Base-by-base conservation (phyloP, 176 grass and related monocot genomes). In the Bolboschoenus planiculmis region DNA sequence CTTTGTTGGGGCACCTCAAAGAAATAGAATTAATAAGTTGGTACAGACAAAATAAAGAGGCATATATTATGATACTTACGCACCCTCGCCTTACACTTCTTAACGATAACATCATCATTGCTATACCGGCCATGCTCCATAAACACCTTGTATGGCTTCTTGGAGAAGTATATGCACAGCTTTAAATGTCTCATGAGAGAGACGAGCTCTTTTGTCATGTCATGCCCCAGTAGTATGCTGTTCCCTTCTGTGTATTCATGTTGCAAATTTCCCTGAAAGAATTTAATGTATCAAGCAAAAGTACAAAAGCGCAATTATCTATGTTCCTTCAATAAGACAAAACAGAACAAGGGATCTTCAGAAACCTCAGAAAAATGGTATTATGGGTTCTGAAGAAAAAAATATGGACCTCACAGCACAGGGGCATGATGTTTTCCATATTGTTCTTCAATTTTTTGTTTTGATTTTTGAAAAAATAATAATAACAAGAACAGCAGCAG, bases 81-180 rank as follows among this genome's bases (percentile, higher is more conserved):
- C 96, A 99, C 97, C 93, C 86, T 95, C 88, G 89, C 93, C 88
- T 93, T 96, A 83, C 87, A 82, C 77, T 93, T 95, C 59, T 90
- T 92, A 72, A 96, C 85, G 83, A 99, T 84, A 67, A 96, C 88
- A 79, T 93, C 91, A 5, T 84, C 86, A 62, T 83, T 67, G 10
- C 53, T 84, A 47, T 83, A 99, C 26, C 55, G 83, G 11, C 89
- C 93, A 67, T 88, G 90, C 76, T 96, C 89, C 86, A 99, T 79
- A 84, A 99, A 99, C 77, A 90, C 83, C 37, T 67, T 80, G 54
- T 91, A 96, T 66, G 87, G 86, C 24, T 89, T 95, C 89, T 99
- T 99, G 23, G 97, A 99, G 89, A 99, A 99, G 87, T 86, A 91
- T 85, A 93, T 91, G 89, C 97, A 96, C 53, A 92, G 86, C 18